phyloP scores from a whole-genome alignment of 1,139 yeast genomes.

The Pneumocystis wakefieldiae region DNA sequence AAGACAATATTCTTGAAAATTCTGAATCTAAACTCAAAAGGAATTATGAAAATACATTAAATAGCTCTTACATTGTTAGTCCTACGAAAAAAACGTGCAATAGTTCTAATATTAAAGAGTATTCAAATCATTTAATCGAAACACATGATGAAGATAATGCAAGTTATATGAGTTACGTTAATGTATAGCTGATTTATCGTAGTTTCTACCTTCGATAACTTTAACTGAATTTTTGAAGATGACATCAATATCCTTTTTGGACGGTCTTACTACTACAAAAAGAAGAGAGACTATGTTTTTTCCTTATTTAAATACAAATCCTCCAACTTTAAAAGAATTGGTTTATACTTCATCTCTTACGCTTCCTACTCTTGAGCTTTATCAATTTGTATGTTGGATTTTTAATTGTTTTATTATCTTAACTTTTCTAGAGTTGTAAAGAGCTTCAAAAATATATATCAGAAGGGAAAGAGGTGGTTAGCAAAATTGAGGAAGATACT shows the following conservation, averaged over 20 bases:
- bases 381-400: constrained; percentile 18
- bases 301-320: constrained; percentile 14
- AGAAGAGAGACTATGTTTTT: constrained; percentile 19
- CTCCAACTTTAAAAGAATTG: constrained; percentile 18
- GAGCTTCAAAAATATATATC: constrained; percentile 38
- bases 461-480: constrained; percentile 34
- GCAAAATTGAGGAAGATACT: constrained; percentile 32
- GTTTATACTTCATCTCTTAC: constrained; percentile 19
- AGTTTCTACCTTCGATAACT: constrained; percentile 13
- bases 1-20: background rate
- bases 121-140: background rate
- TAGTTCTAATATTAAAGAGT: background rate
- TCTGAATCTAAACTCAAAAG: background rate
- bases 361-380: constrained; percentile 23
- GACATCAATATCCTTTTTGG: constrained; percentile 24
- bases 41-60: background rate
- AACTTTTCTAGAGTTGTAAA: constrained; percentile 25
- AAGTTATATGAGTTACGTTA: background rate
- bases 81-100: background rate
- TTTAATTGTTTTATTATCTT: background rate
- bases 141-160: background rate
- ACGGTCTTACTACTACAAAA: constrained; percentile 21
- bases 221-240: constrained; percentile 21
- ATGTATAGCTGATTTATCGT: background rate
- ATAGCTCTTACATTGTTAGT: background rate